phyloP scores from a whole-genome alignment of 805 yeast genomes.

The Candida lessepsii region DNA sequence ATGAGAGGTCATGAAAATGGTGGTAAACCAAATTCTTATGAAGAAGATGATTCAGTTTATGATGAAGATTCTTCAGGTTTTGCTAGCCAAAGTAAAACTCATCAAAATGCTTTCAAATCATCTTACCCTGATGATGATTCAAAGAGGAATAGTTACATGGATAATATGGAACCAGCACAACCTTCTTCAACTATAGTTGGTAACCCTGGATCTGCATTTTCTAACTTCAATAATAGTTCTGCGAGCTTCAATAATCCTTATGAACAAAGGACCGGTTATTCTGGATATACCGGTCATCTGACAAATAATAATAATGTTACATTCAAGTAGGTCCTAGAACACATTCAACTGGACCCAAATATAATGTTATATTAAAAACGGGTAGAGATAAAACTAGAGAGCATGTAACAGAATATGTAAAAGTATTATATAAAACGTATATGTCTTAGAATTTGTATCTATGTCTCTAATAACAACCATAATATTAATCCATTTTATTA shows the following conservation, averaged over 20 bases:
- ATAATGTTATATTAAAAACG: too few species aligned
- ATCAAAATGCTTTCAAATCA: slow-evolving; percentile 13
- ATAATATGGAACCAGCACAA: slow-evolving; percentile 38
- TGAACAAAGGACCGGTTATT: slow-evolving; percentile 14
- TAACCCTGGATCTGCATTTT: slow-evolving; percentile 28
- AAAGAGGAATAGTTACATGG: slow-evolving; percentile 28
- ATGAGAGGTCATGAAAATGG: slow-evolving; percentile 58
- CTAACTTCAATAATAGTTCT: slow-evolving; percentile 9
- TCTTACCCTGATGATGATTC: slow-evolving; percentile 15
- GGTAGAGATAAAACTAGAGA: too few species aligned
- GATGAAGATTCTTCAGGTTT: slow-evolving; percentile 27
- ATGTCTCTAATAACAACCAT: too few species aligned
- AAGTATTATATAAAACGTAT: too few species aligned
- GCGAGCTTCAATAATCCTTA: slow-evolving; percentile 18
- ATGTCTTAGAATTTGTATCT: too few species aligned
- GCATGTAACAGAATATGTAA: slow-evolving; percentile 1
- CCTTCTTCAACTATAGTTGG: slow-evolving; percentile 45
- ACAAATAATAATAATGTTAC: slow-evolving; percentile 14
- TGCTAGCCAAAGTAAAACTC: slow-evolving; percentile 12
- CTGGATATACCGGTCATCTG: slow-evolving; percentile 8
- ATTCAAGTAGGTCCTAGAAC: slow-evolving; percentile 10
- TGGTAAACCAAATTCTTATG: slow-evolving; percentile 21
- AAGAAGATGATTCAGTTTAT: slow-evolving; percentile 32
- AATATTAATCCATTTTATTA: too few species aligned
- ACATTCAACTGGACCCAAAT: too few species aligned